These are phyloP conservation scores for Colletotrichum sansevieriae DNA, from an alignment of 2,329 filamentous ascomycete species.

Conservation along the genomic window DNA sequence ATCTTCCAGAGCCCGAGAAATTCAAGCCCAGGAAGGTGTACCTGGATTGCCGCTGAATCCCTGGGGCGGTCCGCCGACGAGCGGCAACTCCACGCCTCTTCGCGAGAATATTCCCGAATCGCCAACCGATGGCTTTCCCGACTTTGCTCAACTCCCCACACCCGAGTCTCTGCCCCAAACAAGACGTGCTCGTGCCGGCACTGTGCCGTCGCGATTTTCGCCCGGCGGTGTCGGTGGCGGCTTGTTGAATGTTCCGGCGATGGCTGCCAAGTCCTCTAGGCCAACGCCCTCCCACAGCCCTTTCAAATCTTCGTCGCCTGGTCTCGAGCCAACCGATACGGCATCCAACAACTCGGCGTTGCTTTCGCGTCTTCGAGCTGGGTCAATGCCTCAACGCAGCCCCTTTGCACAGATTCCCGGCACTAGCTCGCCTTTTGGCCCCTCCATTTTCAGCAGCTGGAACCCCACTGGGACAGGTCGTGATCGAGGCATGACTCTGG, in stretches of 20 bases:
- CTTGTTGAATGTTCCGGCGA: constrained; percentile 66
- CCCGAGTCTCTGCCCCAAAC: constrained; percentile 75
- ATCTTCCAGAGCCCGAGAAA: constrained; percentile 85
- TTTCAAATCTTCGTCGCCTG: constrained; percentile 78
- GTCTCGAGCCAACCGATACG: constrained; percentile 61
- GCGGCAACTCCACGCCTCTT: constrained; percentile 94
- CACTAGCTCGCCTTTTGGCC: constrained; percentile 80
- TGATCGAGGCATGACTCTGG: constrained; percentile 87
- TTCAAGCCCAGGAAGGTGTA: constrained; percentile 95
- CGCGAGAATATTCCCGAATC: constrained; percentile 98
- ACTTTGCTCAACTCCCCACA: constrained; percentile 81
- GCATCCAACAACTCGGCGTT: constrained; percentile 75
- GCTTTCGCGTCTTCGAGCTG: constrained; percentile 87
- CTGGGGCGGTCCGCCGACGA: constrained; percentile 97
- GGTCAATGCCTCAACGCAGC: constrained; percentile 92
- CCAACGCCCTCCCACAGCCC: constrained; percentile 89
- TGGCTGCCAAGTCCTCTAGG: constrained; percentile 83
- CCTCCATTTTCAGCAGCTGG: constrained; percentile 88
- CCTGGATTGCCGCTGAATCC: constrained; percentile 75
- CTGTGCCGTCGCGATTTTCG: constrained; percentile 94
- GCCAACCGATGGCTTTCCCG: constrained; percentile 94
- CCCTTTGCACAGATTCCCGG: constrained; percentile 70
- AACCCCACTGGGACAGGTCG: constrained; percentile 74
- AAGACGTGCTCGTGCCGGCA: constrained; percentile 89
- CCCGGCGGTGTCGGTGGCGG: constrained; percentile 76